Conservation (phyloP, 2,329 filamentous ascomycete genomes). For the Aspergillus arachidicola region DNA sequence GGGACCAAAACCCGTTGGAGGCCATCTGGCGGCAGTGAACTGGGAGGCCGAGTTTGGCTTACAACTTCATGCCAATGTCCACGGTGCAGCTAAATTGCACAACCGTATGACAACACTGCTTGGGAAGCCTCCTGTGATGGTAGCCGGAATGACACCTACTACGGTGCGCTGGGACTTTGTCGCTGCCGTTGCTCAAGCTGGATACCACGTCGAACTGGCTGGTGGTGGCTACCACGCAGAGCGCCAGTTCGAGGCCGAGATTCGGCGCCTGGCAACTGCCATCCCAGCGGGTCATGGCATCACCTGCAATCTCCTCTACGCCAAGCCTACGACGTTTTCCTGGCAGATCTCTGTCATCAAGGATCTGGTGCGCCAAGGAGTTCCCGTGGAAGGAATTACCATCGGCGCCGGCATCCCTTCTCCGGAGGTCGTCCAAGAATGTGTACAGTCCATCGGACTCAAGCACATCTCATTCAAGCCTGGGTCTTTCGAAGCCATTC, state of each 20-base stretch:
- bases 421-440: constrained; percentile 88
- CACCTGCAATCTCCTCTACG: constrained; percentile 86
- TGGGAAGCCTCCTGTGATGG: constrained; percentile 81
- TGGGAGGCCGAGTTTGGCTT: too few relatives aligned
- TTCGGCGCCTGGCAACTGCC: constrained; percentile 79
- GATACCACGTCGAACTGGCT: constrained; percentile 87
- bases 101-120: constrained; percentile 77
- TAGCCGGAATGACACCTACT: constrained; percentile 88
- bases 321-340: constrained; percentile 83
- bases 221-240: constrained; percentile 88
- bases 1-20: too few relatives aligned
- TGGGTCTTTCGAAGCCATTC: constrained; percentile 83
- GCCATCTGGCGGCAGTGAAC: too few relatives aligned
- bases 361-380: constrained; percentile 77
- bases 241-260: constrained; percentile 78
- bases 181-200: constrained; percentile 90
- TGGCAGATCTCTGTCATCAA: constrained; percentile 90
- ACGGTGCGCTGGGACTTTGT: constrained; percentile 93
- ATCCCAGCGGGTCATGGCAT: constrained; percentile 87
- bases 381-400: constrained; percentile 87
- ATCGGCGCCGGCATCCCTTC: constrained; percentile 92
- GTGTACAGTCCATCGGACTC: constrained; percentile 86
- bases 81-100: too few relatives aligned
- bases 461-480: constrained; percentile 95
- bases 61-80: too few relatives aligned